phyloP scores from a whole-genome alignment of 2,329 filamentous ascomycete species.

The Cladosporium colombiae region DNA sequence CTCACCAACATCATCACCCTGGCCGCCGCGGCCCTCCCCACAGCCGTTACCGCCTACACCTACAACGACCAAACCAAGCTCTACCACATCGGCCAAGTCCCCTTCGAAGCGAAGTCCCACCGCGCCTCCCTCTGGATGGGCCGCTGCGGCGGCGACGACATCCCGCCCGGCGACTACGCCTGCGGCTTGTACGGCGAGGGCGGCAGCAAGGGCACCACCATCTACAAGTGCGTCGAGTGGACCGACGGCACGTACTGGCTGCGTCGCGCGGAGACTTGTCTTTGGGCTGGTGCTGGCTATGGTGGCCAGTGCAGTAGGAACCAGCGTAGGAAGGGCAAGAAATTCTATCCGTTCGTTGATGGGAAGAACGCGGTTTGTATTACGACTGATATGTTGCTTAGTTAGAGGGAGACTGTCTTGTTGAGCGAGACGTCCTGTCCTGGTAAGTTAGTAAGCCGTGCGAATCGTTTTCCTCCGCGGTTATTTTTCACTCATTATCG shows the following conservation, averaged over 20 bases:
- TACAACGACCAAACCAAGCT: constrained; percentile 3
- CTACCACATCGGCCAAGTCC: constrained; percentile 9
- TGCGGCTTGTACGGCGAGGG: constrained; percentile 12
- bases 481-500: neutral
- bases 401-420: neutral
- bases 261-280: constrained; percentile 1
- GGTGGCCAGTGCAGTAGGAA: constrained; percentile 16
- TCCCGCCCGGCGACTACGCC: neutral
- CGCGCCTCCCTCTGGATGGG: neutral
- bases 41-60: neutral
- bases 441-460: neutral
- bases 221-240: constrained; percentile 15
- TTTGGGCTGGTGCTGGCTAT: neutral
- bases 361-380: constrained; percentile 8
- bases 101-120: neutral
- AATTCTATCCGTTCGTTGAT: constrained; percentile 11
- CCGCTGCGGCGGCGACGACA: neutral
- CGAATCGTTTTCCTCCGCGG: neutral
- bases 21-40: neutral
- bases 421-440: neutral
- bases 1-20: constrained; percentile 7
- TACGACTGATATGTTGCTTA: neutral
- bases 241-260: neutral
- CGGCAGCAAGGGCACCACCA: neutral
- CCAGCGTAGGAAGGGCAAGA: constrained; percentile 12